phyloP scores from a whole-genome alignment of 805 yeast genomes.

The Brettanomyces nanus region DNA sequence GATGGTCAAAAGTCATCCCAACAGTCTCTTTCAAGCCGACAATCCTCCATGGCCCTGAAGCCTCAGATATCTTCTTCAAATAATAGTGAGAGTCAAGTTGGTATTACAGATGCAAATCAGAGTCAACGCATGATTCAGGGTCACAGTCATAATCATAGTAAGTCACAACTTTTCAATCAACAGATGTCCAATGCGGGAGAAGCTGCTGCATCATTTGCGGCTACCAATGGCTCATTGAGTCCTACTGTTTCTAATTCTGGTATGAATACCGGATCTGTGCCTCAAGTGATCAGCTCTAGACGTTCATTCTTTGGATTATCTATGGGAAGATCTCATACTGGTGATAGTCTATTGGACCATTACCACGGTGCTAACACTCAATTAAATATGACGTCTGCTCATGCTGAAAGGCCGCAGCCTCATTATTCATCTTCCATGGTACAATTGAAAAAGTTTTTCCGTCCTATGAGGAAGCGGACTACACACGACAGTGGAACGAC shows the following conservation, averaged over 20 bases:
- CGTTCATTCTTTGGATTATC: slow-evolving; percentile 24
- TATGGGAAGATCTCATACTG: slow-evolving; percentile 22
- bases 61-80: neutral
- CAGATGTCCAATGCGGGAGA: too few relatives aligned
- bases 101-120: too few relatives aligned
- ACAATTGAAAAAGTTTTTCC: slow-evolving; percentile 64
- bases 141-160: too few relatives aligned
- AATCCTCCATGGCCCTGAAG: neutral
- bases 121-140: too few relatives aligned
- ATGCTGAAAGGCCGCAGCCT: slow-evolving; percentile 2
- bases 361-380: slow-evolving; percentile 2
- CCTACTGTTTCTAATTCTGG: too few relatives aligned
- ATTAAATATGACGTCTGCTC: slow-evolving; percentile 2
- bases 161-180: neutral
- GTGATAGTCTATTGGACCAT: slow-evolving; percentile 10
- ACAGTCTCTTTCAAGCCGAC: neutral
- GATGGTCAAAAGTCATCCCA: neutral
- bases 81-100: too few relatives aligned
- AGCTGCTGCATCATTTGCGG: too few relatives aligned
- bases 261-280: neutral
- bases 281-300: slow-evolving; percentile 14
- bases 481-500: neutral
- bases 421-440: slow-evolving; percentile 39
- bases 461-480: slow-evolving; percentile 37
- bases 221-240: too few relatives aligned